phyloP scores from a whole-genome alignment of 2,329 filamentous ascomycete genomes.

The Xylaria hypoxylon region DNA sequence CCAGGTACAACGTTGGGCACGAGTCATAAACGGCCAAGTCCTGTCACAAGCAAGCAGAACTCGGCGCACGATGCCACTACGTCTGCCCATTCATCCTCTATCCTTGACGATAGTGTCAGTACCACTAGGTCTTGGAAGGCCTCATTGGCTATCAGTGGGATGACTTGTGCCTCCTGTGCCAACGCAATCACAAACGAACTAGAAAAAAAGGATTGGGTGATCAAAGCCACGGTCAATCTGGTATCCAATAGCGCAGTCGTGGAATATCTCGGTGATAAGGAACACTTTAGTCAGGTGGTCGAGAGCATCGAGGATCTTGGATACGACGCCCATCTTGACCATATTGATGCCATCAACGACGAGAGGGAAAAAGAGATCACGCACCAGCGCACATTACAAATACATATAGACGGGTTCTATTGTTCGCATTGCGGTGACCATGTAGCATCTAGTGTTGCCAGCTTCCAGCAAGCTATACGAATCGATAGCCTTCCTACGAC shows the following conservation, averaged over 20 bases:
- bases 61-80: constrained; percentile 55
- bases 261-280: constrained; percentile 61
- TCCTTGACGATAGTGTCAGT: constrained; percentile 25
- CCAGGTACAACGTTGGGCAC: constrained; percentile 25
- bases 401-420: constrained; percentile 78
- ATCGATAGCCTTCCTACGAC: constrained; percentile 68
- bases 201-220: constrained; percentile 67
- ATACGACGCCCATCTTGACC: constrained; percentile 72
- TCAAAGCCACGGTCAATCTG: constrained; percentile 70
- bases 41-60: constrained; percentile 55
- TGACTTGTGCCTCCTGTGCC: constrained; percentile 78
- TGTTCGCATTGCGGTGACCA: constrained; percentile 76
- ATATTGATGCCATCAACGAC: constrained; percentile 55
- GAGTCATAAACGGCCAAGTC: constrained; percentile 14
- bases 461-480: constrained; percentile 63
- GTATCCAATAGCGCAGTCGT: constrained; percentile 75
- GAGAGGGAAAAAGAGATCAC: constrained; percentile 39
- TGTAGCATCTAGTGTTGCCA: constrained; percentile 65
- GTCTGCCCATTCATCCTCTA: constrained; percentile 38
- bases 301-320: constrained; percentile 72
- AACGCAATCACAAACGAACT: constrained; percentile 72
- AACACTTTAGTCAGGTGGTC: constrained; percentile 61
- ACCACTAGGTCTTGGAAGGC: constrained; percentile 46
- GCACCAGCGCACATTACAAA: constrained; percentile 68
- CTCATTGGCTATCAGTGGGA: constrained; percentile 71